A percentile compares a stretch with the other conserved stretches of the same genome.
phyloP scores from a whole-genome alignment of 768 basidiomycete genomes.

The Paxillus ammoniavirescens region DNA sequence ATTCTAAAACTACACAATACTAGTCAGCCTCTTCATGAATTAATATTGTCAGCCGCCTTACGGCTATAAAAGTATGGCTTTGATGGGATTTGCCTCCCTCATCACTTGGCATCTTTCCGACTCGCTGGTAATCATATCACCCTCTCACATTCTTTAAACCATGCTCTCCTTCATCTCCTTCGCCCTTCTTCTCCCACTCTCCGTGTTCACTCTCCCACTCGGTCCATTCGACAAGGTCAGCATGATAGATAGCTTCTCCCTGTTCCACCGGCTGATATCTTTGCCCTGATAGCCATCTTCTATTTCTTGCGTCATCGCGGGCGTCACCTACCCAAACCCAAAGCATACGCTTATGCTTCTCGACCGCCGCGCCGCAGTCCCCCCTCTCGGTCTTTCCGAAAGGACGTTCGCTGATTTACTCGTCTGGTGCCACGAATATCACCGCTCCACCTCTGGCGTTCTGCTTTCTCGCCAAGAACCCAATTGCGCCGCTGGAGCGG shows the following conservation, averaged over 20 bases:
- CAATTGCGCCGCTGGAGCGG: constrained; percentile 7
- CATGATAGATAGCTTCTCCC: background rate
- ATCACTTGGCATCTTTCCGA: background rate
- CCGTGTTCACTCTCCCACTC: constrained; percentile 19
- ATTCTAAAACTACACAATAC: background rate
- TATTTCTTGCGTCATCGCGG: constrained; percentile 26
- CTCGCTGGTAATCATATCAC: background rate
- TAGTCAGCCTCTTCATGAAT: background rate
- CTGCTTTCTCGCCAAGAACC: constrained; percentile 26
- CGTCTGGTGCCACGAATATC: constrained; percentile 25
- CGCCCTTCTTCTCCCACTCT: constrained; percentile 20
- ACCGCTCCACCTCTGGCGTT: constrained; percentile 3
- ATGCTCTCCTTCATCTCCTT: constrained; percentile 23
- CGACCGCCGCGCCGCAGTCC: constrained; percentile 14
- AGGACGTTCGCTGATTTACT: constrained; percentile 26
- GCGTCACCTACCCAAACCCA: constrained; percentile 24
- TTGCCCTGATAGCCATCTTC: constrained; percentile 6
- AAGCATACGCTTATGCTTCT: constrained; percentile 23
- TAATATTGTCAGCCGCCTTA: constrained; percentile 6
- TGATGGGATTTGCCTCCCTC: background rate
- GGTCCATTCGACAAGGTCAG: constrained; percentile 9
- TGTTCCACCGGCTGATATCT: background rate
- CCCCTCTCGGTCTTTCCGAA: constrained; percentile 23
- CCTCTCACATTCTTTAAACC: constrained; percentile 11
- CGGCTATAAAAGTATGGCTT: background rate